These are phyloP conservation scores for Globisporangium apiculatum DNA, from an alignment of 352 stramenopile species.

Conservation along the genomic window DNA sequence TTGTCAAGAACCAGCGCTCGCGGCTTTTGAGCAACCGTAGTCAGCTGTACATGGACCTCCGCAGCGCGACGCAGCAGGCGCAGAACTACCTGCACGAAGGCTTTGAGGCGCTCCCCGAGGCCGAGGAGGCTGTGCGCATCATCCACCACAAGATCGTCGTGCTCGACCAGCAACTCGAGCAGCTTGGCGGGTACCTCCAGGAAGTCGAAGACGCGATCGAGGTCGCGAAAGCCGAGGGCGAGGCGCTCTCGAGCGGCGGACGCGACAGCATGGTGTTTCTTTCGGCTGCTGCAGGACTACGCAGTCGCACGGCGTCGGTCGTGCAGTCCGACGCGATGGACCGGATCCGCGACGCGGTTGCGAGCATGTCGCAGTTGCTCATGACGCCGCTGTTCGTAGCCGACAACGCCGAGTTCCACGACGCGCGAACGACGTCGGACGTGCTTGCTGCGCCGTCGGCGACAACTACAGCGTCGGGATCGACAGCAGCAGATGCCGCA, in stretches of 20 bases:
- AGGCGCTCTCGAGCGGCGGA: conserved; percentile 31
- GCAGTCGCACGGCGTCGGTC: conserved; percentile 10
- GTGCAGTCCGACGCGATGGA: conserved; percentile 39
- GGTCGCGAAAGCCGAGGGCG: conserved; percentile 45
- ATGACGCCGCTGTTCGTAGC: conserved; percentile 69
- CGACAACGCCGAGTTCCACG: conserved; percentile 83
- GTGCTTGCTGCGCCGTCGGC: conserved; percentile 3
- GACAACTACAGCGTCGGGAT: conserved; percentile 5
- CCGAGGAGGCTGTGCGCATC: conserved; percentile 77
- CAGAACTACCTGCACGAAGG: conserved; percentile 84
- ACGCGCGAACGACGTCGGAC: conserved; percentile 46
- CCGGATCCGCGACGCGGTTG: conserved; percentile 48
- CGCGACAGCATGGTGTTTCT: conserved; percentile 62
- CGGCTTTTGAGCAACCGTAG: conserved; percentile 75
- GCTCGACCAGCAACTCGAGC: conserved; percentile 70
- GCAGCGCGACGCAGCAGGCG: conserved; percentile 70
- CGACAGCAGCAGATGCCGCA: neutral
- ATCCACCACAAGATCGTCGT: conserved; percentile 76
- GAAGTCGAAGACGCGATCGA: conserved; percentile 77
- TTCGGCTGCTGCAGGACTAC: conserved; percentile 14
- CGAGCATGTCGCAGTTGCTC: conserved; percentile 69
- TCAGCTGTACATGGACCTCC: conserved; percentile 76
- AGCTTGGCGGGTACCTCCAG: conserved; percentile 46
- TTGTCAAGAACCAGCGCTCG: conserved; percentile 81
- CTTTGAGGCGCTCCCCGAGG: conserved; percentile 59